Conservation (phyloP, 805 yeast genomes). For the Priceomyces melissophilus region DNA sequence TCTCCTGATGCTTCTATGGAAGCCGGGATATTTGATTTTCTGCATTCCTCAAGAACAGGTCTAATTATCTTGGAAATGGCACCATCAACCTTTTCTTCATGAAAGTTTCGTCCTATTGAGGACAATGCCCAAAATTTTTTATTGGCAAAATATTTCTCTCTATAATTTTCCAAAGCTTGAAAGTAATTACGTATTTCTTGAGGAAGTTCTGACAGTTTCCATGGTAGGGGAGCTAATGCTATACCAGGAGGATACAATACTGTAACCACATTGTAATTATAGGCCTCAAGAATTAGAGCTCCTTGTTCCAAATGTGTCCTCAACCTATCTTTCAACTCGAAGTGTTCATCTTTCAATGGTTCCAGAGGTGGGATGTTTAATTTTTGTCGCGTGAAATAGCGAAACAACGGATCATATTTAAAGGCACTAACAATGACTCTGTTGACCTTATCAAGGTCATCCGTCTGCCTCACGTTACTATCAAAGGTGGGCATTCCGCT, state of each 20-base stretch:
- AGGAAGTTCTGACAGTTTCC: neutral
- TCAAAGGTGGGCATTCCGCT: neutral
- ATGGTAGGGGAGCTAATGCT: neutral
- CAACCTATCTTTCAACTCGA: neutral
- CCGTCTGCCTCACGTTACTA: neutral
- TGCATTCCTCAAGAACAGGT: slow-evolving; percentile 6
- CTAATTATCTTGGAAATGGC: slow-evolving; percentile 4
- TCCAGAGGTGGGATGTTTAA: neutral
- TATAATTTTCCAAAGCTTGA: neutral
- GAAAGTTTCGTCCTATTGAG: slow-evolving; percentile 5
- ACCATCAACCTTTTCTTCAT: slow-evolving; percentile 5
- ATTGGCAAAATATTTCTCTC: slow-evolving; percentile 1
- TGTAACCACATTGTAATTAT: slow-evolving; percentile 9
- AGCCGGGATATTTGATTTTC: slow-evolving; percentile 3
- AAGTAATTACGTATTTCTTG: neutral
- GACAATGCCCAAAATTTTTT: slow-evolving; percentile 7
- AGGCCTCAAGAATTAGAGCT: slow-evolving; percentile 3
- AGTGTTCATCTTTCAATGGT: slow-evolving; percentile 1
- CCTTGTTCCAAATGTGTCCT: slow-evolving; percentile 2
- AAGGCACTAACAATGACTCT: slow-evolving; percentile 4
- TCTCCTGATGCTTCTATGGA: slow-evolving; percentile 6
- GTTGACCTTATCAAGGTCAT: slow-evolving; percentile 4
- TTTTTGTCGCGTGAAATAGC: slow-evolving; percentile 1
- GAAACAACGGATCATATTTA: neutral
- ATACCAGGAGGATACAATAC: slow-evolving; percentile 9